phyloP scores from a whole-genome alignment of 164 flowering plant species.

The Amborella trichopoda region DNA sequence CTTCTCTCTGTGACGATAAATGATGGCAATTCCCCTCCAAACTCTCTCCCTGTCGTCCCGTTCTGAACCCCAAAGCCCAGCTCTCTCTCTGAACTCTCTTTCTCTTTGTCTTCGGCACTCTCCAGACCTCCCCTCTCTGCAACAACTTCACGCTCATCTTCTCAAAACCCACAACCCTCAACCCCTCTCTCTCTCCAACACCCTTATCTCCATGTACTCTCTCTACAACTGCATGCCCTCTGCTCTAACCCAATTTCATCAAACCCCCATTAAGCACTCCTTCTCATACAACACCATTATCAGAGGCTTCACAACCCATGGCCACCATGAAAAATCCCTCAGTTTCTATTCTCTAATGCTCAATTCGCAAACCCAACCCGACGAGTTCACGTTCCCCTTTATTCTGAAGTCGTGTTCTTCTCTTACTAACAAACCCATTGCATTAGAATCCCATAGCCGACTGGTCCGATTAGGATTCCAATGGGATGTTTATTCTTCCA shows the following conservation, averaged over 20 bases:
- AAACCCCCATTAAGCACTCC: neutral
- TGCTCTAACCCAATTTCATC: constrained; percentile 3
- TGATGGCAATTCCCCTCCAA: too few species aligned
- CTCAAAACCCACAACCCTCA: constrained; percentile 4
- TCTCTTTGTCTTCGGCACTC: constrained; percentile 2
- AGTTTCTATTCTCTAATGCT: constrained; percentile 9
- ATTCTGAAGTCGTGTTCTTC: constrained; percentile 9
- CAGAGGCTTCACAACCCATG: constrained; percentile 10
- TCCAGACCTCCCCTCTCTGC: constrained; percentile 6
- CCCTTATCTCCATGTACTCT: constrained; percentile 6
- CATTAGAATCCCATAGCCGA: constrained; percentile 8
- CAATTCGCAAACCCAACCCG: constrained; percentile 3
- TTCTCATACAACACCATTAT: constrained; percentile 8
- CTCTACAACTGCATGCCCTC: constrained; percentile 6
- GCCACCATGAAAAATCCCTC: constrained; percentile 4
- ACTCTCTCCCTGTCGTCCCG: neutral
- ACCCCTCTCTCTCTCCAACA: constrained; percentile 1
- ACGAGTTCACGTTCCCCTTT: constrained; percentile 10
- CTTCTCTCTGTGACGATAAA: too few species aligned
- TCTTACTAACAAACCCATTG: neutral
- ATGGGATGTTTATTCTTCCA: constrained; percentile 4
- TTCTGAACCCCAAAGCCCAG: neutral
- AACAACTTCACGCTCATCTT: constrained; percentile 10
- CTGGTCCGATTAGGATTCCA: constrained; percentile 1
- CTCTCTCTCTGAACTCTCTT: neutral